Base-by-base conservation (phyloP, 805 yeast genomes). In the Torulaspora franciscae region DNA sequence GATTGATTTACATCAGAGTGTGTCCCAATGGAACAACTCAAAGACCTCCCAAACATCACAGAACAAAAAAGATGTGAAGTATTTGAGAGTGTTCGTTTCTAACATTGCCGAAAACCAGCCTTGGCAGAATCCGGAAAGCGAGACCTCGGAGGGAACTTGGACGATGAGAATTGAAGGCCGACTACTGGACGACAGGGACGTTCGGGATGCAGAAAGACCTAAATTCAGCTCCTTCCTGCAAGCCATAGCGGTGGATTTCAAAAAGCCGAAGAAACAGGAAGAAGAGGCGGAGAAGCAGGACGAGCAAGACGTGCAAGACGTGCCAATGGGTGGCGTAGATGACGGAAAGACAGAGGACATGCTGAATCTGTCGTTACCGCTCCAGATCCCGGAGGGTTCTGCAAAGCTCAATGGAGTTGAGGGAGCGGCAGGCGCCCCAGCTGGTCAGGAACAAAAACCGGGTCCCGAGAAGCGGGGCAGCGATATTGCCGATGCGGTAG, bases 161-260 rank as follows among this genome's bases (percentile, higher is more conserved):
- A 84, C 93, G 1, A 73, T 91, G 52, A 74, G 95, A 46, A 76
- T 93, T 22, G 98, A 93, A 65, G 99, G 99, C 10, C 72, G 90
- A 47, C 68, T 87, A 19, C 68, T 90, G 14, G 79, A 80, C 55
- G 61, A 61, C 6, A 74, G 71, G 41, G 68, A 72, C 7, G 73
- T 72, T 1, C 77, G 73, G 23, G 75, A 72, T 32, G 71, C 77
- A 2, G 52, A 55, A 3, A 74, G 83, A 56, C 73, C 76, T 25
- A 81, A 83, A 54, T 85, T 90, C 66, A 82, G 89, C 50, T 75
- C 90, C 2, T 86, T 87, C 56, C 72, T 93, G 55, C 81, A 90
- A 6, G 90, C 91, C 13, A 77, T 93, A 19, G 82, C 95, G 1
- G 83, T 93, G 9, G 97, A 93, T 59, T 71, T 91, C 40, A 66